Conservation (phyloP, 2,329 filamentous ascomycete genomes). For the Clonostachys sp. region DNA sequence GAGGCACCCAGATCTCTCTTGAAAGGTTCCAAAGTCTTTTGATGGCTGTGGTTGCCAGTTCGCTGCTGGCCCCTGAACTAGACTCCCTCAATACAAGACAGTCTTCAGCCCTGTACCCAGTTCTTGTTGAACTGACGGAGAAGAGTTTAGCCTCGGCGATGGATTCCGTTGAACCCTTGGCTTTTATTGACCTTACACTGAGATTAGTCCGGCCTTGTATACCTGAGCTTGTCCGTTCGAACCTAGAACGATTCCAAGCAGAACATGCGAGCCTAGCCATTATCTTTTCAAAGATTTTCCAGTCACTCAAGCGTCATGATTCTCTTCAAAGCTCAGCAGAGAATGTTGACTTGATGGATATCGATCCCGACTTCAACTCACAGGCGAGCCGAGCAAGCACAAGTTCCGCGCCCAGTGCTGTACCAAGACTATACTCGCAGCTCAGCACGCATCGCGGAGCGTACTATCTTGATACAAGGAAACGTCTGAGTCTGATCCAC, state of each 20-base stretch:
- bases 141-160: slow-evolving; percentile 32
- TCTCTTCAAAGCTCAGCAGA: slow-evolving; percentile 23
- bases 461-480: slow-evolving; percentile 41
- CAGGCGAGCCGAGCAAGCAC: slow-evolving; percentile 45
- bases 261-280: slow-evolving; percentile 34
- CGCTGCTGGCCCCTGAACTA: slow-evolving; percentile 42
- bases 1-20: slow-evolving; percentile 41
- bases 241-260: slow-evolving; percentile 28
- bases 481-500: slow-evolving; percentile 39
- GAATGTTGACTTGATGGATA: slow-evolving; percentile 55
- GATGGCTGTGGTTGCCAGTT: slow-evolving; percentile 38
- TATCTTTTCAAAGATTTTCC: slow-evolving; percentile 34
- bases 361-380: slow-evolving; percentile 62
- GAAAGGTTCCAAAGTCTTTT: slow-evolving; percentile 49
- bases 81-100: slow-evolving; percentile 39
- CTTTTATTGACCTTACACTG: slow-evolving; percentile 41
- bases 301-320: slow-evolving; percentile 20
- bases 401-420: slow-evolving; percentile 24
- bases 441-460: slow-evolving; percentile 34
- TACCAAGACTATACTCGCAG: slow-evolving; percentile 40
- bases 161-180: slow-evolving; percentile 36
- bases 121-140: slow-evolving; percentile 33
- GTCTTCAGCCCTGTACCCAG: slow-evolving; percentile 41
- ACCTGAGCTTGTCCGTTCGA: slow-evolving; percentile 32
- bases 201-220: slow-evolving; percentile 38